A percentile compares a stretch with the other conserved stretches of the same genome.
Evolutionary conservation across 352 stramenopile species (phyloP).

Genomic region (Globisporangium alternatum): DNA sequence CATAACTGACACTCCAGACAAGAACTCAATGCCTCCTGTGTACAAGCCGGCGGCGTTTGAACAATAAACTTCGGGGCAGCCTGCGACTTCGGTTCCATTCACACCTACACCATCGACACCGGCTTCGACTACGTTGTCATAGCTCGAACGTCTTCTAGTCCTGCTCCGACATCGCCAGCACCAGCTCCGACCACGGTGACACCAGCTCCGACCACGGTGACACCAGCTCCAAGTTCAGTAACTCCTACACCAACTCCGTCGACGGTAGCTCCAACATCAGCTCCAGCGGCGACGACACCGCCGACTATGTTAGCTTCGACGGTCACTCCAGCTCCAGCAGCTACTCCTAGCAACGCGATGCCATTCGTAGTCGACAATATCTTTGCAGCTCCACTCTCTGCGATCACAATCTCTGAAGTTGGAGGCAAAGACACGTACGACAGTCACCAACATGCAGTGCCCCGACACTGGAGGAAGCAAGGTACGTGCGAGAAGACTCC

Average conservation of each 20-base stretch:
- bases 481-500: conserved; percentile 19
- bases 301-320: background rate
- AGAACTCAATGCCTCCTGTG: background rate
- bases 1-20: background rate
- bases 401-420: conserved; percentile 26
- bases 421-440: conserved; percentile 29
- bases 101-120: background rate
- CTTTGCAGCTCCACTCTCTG: conserved; percentile 3
- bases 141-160: background rate
- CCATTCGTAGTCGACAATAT: conserved; percentile 1
- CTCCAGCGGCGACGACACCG: background rate
- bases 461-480: conserved; percentile 13
- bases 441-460: conserved; percentile 30
- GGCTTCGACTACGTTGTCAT: background rate
- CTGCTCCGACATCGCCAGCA: background rate
- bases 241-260: background rate
- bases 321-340: conserved; percentile 1
- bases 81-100: background rate
- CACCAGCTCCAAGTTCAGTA: background rate
- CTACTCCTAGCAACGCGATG: background rate
- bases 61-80: background rate
- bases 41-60: background rate
- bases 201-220: background rate
- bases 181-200: background rate
- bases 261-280: background rate